These are phyloP conservation scores for Lyophyllum atratum DNA, from an alignment of 768 basidiomycete genomes.

Conservation along the genomic window DNA sequence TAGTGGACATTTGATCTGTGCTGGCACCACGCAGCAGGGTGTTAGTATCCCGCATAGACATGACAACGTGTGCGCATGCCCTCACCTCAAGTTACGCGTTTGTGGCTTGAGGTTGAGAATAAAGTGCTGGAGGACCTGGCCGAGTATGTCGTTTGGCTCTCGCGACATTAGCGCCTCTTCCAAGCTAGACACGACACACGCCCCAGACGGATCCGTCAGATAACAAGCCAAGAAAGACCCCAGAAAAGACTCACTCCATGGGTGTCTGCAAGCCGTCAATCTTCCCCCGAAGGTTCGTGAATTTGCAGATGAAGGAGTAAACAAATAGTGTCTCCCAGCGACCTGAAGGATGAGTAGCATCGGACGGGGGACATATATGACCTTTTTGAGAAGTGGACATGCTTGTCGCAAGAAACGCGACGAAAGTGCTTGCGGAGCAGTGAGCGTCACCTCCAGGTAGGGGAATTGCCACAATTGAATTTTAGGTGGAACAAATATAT, in stretches of 20 bases:
- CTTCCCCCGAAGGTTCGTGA: slow-evolving; percentile 73
- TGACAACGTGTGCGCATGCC: slow-evolving; percentile 31
- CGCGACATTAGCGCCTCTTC: slow-evolving; percentile 76
- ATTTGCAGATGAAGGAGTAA: slow-evolving; percentile 83
- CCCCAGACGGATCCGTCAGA: slow-evolving; percentile 32
- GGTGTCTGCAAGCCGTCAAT: slow-evolving; percentile 78
- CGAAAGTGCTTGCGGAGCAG: slow-evolving; percentile 28
- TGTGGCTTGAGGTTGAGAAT: slow-evolving; percentile 82
- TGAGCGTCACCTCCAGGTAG: slow-evolving; percentile 34
- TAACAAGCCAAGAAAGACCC: slow-evolving; percentile 9
- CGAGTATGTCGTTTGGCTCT: slow-evolving; percentile 73
- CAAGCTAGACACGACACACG: slow-evolving; percentile 51
- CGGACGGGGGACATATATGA: slow-evolving; percentile 59
- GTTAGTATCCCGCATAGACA: slow-evolving; percentile 32
- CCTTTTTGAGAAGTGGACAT: slow-evolving; percentile 42
- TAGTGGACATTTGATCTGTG: slow-evolving; percentile 80
- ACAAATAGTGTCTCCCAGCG: slow-evolving; percentile 89
- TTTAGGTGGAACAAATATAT: slow-evolving; percentile 53
- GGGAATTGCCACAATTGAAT: slow-evolving; percentile 37
- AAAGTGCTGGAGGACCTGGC: slow-evolving; percentile 72
- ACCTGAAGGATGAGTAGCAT: slow-evolving; percentile 72
- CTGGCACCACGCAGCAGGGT: slow-evolving; percentile 45
- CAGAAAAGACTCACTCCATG: slow-evolving; percentile 70
- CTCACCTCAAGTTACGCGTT: slow-evolving; percentile 89
- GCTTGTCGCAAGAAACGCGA: slow-evolving; percentile 37